phyloP scores from a whole-genome alignment of 192 early-diverging fungal genomes.

The Backusella sp. region DNA sequence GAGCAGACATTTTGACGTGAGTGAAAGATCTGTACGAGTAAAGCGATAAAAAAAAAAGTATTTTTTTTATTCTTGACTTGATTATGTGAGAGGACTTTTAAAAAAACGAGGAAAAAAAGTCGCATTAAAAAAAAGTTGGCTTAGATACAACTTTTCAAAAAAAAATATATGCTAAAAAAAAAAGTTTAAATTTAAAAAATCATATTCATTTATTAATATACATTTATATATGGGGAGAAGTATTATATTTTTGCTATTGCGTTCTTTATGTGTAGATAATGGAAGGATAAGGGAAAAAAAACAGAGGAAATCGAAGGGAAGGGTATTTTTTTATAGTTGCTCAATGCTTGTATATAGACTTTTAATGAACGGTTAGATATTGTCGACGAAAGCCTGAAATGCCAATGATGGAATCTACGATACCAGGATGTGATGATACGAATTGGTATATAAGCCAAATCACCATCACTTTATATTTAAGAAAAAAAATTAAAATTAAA shows the following conservation, averaged over 20 bases:
- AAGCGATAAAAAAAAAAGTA: neutral
- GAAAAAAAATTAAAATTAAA: neutral
- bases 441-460: conserved; percentile 27
- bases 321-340: neutral
- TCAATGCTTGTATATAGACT: neutral
- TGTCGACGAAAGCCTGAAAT: conserved; percentile 20
- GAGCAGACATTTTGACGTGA: conserved; percentile 13
- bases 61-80: neutral
- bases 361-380: conserved; percentile 17
- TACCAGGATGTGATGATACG: conserved; percentile 21
- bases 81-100: neutral
- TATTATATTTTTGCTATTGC: too few species aligned
- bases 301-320: neutral
- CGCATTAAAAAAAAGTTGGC: neutral
- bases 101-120: neutral
- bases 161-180: neutral
- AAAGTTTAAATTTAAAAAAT: too few species aligned
- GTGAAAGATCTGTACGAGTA: conserved; percentile 2
- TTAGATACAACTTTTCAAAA: neutral
- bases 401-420: conserved; percentile 18
- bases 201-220: too few species aligned
- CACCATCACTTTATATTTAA: conserved; percentile 13
- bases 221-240: too few species aligned
- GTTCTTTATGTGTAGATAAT: neutral
- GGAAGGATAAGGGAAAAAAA: neutral